Evolutionary conservation across 2,329 filamentous ascomycete species (phyloP), one percentile per base, ranked within the genome.

Genomic region (Fusarium tjaetaba): DNA sequence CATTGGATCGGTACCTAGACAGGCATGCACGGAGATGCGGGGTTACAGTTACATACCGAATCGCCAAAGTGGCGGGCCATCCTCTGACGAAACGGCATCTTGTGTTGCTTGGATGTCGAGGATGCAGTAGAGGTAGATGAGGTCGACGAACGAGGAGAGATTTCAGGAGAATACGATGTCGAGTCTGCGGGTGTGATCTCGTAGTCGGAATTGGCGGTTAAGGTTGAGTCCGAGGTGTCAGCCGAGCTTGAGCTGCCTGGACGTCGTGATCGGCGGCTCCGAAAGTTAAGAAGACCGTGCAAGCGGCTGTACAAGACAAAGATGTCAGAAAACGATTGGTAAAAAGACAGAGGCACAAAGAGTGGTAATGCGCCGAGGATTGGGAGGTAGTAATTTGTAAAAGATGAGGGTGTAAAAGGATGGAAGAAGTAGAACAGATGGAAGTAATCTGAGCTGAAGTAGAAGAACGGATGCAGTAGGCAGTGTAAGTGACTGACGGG

Each of bases 51-150:
- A 79, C 84, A 77, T 82, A 86, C 84, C 72, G 84, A 82, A 74
- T 86, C 85, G 78, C 85, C 85, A 69, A 86, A 84, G 57, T 84
- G 84, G 78, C 85, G 85, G 59, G 84, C 84, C 80, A 86, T 83
- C 61, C 81, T 81, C 73, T 84, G 80, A 61, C 82, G 79, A 67
- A 84, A 82, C 28, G 82, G 81, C 82, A 84, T 84, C 65, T 73
- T 82, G 55, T 61, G 60, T 52, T 73, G 71, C 58, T 74, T 71
- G 43, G 71, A 61, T 60, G 61, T 26, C n/a, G 68, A 68, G 32
- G 73, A 69, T 58, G 58, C 61, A 46, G 56, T 53, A 42, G 53
- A 70, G 26, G 66, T 65, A 13, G 67, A 70, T 32, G 67, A 70
- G 7, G 67, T 70, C 4, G 58, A 59, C 30, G 61, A 72, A 26